These are phyloP conservation scores for Phaeosphaeria sp. DNA, from an alignment of 2,329 filamentous ascomycete species.

Conservation along the genomic window DNA sequence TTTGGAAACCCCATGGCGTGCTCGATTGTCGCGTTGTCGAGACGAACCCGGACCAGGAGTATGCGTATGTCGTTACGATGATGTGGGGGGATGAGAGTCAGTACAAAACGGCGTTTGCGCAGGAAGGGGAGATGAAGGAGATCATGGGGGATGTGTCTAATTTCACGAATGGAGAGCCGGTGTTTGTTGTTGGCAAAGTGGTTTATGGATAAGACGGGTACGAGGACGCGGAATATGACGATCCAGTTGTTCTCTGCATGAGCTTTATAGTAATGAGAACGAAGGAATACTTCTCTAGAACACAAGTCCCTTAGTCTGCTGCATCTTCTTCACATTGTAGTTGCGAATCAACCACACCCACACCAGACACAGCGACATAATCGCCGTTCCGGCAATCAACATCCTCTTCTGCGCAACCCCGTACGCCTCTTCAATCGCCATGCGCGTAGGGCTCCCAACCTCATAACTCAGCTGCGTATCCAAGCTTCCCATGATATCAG, in stretches of 20 bases:
- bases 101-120: background rate
- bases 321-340: conserved; percentile 22
- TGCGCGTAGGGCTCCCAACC: conserved; percentile 52
- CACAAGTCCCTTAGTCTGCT: conserved; percentile 22
- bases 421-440: conserved; percentile 53
- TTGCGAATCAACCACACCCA: conserved; percentile 27
- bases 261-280: too few species aligned
- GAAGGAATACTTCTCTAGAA: conserved; percentile 6
- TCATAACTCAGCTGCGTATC: conserved; percentile 48
- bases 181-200: background rate
- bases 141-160: background rate
- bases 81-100: background rate
- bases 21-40: background rate
- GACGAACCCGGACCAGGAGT: background rate
- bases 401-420: conserved; percentile 54
- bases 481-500: conserved; percentile 49
- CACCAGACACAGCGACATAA: conserved; percentile 20
- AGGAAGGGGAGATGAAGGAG: background rate
- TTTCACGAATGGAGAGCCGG: background rate
- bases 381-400: conserved; percentile 52
- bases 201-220: too few species aligned
- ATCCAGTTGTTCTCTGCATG: too few species aligned
- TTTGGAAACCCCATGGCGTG: background rate
- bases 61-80: background rate
- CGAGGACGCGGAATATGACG: too few species aligned